Evolutionary conservation across 169 alveolate species (phyloP), one percentile per base, ranked within the genome.

Genomic region (Plasmodium ovale): DNA sequence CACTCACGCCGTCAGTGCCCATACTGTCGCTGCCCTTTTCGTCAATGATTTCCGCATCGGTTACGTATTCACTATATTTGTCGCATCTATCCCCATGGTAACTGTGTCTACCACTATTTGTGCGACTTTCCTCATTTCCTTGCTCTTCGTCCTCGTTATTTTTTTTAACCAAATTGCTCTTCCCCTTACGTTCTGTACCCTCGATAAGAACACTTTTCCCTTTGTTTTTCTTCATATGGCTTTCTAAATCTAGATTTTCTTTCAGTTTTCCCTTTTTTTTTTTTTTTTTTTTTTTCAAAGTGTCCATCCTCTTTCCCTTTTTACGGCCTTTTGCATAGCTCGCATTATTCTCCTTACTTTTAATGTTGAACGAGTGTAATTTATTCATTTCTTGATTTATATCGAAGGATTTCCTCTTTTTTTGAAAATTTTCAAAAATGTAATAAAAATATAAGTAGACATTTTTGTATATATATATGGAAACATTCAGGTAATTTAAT

Each of bases 401-500:
- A 82, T 82, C 62, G 25, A 82, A 64, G 29, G 53, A 7, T 31
- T 65, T 82, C 68, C 59, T 33, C 53, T 82, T 82, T 37, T 59
- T 82, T 69, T 82, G 90, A 27, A 65, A 82, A 21, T 59, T 65
- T 27, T 82, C 90, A 58, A 82, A 82, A 44, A 82, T 64, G 21
- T 49, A 82, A 27, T 82, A 82, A 65, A 82, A 67, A 59, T 65
- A 82, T 14, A 82, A 69, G 58, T 82, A 82, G 14, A 82, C 69
- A 82, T 82, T 64, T 19, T 54, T 82, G 49, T 82, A 82, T 51
- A 82, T 65, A 58, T 82, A 82, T 31, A 47, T 42, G 21, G 84
- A 44, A 47, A 82, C 25, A 44, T 54, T 82, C 21, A 82, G 19
- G 7, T 65, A 51, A 69, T 82, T 82, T 25, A 82, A 33, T 56